A percentile compares a stretch with the other conserved stretches of the same genome.
Evolutionary conservation across 176 grass and related monocot species (phyloP).

Genomic region (Bromus sterilis): DNA sequence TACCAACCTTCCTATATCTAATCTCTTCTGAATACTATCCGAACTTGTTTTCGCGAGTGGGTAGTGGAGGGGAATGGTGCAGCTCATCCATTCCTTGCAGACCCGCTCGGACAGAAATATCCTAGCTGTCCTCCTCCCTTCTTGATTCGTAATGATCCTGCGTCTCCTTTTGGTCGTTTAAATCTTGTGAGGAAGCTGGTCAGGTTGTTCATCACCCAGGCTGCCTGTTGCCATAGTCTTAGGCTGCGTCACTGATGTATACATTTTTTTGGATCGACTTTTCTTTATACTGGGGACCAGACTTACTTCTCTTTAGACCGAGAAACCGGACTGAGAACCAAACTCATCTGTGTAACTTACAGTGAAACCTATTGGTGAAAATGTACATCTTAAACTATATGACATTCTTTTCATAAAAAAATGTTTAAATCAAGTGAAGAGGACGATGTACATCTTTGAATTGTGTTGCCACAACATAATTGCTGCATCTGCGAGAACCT

Average conservation of each 20-base stretch:
- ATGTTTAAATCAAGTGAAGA: too few species aligned
- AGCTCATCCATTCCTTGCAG: neutral
- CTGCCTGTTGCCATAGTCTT: neutral
- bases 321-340: too few species aligned
- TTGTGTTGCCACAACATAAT: too few species aligned
- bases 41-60: neutral
- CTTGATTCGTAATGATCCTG: neutral
- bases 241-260: slow-evolving; percentile 32
- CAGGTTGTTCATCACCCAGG: slow-evolving; percentile 20
- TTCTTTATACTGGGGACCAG: too few species aligned
- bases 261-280: neutral
- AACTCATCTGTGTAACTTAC: neutral
- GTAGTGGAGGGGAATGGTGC: neutral
- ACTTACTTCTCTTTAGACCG: too few species aligned
- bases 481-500: too few species aligned
- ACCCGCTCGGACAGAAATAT: neutral
- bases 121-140: neutral
- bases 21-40: neutral
- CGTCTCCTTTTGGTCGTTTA: neutral
- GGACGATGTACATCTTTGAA: too few species aligned
- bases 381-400: too few species aligned
- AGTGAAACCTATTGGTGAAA: too few species aligned
- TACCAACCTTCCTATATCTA: slow-evolving; percentile 41
- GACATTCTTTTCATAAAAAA: too few species aligned
- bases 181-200: neutral